Evolutionary conservation across 2,329 filamentous ascomycete genomes (phyloP).

Genomic region (Cordyceps militaris): DNA sequence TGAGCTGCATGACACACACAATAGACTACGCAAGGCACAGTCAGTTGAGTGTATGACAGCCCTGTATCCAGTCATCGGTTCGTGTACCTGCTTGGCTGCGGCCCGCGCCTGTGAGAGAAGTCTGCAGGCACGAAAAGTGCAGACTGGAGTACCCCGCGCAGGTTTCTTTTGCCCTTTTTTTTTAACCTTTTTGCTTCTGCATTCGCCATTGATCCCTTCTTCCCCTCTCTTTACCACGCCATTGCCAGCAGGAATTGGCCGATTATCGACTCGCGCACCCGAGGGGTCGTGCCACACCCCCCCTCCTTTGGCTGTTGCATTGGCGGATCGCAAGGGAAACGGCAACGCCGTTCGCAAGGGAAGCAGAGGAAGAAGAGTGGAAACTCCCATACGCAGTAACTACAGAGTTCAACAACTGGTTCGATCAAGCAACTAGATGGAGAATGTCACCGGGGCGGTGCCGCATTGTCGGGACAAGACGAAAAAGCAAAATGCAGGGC

Average conservation of each 20-base stretch:
- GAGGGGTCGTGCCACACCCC: not conserved
- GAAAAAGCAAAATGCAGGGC: slow-evolving; percentile 1
- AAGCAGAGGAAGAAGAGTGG: not conserved
- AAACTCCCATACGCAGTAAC: not conserved
- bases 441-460: not conserved
- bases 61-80: not conserved
- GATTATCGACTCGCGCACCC: not conserved
- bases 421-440: not conserved
- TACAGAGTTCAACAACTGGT: not conserved
- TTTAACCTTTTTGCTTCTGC: not conserved
- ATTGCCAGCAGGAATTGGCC: not conserved
- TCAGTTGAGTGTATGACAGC: not conserved
- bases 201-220: not conserved
- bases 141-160: not conserved
- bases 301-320: not conserved
- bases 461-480: slow-evolving; percentile 1
- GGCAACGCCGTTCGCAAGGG: not conserved
- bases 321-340: slow-evolving; percentile 1
- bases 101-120: not conserved
- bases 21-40: not conserved
- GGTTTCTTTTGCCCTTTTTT: not conserved
- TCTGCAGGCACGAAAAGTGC: not conserved
- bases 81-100: not conserved
- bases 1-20: not conserved
- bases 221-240: not conserved